phyloP scores from a whole-genome alignment of 179 eudicot species.

The Patellifolia procumbens region DNA sequence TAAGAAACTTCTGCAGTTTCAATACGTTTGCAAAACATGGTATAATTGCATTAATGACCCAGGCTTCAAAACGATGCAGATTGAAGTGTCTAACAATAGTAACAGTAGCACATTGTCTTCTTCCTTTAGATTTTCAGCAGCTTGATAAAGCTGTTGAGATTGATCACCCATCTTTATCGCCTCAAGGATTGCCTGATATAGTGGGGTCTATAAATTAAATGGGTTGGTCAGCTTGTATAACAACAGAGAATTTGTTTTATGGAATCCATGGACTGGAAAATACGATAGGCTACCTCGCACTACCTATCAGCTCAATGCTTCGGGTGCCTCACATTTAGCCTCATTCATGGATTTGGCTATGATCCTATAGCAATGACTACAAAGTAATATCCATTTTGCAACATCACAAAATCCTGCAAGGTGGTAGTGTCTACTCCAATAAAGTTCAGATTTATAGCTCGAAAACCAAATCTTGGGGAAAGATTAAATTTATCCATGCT shows the following conservation, averaged over 20 bases:
- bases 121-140: too few relatives aligned
- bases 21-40: too few relatives aligned
- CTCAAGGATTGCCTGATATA: neutral
- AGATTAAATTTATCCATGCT: neutral
- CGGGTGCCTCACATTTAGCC: neutral
- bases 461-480: constrained; percentile 1
- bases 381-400: constrained; percentile 17
- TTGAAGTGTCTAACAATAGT: too few relatives aligned
- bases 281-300: constrained; percentile 5
- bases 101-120: too few relatives aligned
- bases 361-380: constrained; percentile 21
- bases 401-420: constrained; percentile 1
- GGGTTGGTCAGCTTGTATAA: constrained; percentile 18
- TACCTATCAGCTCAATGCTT: constrained; percentile 7
- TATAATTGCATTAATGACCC: too few relatives aligned
- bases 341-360: constrained; percentile 26
- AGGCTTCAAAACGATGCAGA: too few relatives aligned
- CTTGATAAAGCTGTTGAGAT: constrained; percentile 10
- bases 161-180: neutral
- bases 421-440: constrained; percentile 13
- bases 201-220: constrained; percentile 22
- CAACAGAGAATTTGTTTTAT: constrained; percentile 7
- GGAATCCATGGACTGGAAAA: constrained; percentile 21
- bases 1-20: too few relatives aligned
- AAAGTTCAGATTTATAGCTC: constrained; percentile 15